Evolutionary conservation across 176 grass and related monocot species (phyloP).

Genomic region (Lolium perenne): DNA sequence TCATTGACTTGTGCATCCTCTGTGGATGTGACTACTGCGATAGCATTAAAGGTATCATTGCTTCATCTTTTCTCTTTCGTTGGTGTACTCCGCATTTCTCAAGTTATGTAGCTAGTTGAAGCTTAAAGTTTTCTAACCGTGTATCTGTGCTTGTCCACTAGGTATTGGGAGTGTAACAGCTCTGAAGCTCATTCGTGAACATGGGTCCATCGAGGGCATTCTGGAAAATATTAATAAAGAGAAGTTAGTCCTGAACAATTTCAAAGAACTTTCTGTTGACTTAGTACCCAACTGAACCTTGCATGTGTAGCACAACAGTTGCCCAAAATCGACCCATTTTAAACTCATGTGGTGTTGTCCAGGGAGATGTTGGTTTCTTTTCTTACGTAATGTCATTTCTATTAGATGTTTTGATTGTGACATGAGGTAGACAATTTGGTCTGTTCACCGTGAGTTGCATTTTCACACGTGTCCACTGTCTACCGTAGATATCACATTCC

Average conservation of each 20-base stretch:
- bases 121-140: not conserved
- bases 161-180: constrained; percentile 90
- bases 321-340: not conserved
- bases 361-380: constrained; percentile 9
- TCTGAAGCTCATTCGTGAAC: constrained; percentile 87
- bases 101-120: constrained; percentile 20
- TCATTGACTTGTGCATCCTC: constrained; percentile 94
- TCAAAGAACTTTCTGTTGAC: constrained; percentile 27
- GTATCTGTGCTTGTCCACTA: constrained; percentile 36
- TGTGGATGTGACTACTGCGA: constrained; percentile 95
- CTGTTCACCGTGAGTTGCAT: constrained; percentile 27
- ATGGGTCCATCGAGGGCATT: constrained; percentile 84
- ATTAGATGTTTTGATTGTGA: constrained; percentile 13
- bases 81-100: constrained; percentile 1
- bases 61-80: constrained; percentile 4
- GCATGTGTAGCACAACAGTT: not conserved
- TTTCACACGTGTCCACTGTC: not conserved
- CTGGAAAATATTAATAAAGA: constrained; percentile 95
- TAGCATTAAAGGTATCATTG: constrained; percentile 77
- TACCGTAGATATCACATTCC: constrained; percentile 84
- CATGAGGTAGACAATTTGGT: constrained; percentile 12
- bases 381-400: constrained; percentile 26
- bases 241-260: constrained; percentile 48
- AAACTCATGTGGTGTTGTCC: not conserved
- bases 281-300: not conserved